Percentiles rank a stretch among this genome's conserved stretches.
Evolutionary conservation across 2,329 filamentous ascomycete genomes (phyloP).

Genomic region (Epichloe brachyelytri): DNA sequence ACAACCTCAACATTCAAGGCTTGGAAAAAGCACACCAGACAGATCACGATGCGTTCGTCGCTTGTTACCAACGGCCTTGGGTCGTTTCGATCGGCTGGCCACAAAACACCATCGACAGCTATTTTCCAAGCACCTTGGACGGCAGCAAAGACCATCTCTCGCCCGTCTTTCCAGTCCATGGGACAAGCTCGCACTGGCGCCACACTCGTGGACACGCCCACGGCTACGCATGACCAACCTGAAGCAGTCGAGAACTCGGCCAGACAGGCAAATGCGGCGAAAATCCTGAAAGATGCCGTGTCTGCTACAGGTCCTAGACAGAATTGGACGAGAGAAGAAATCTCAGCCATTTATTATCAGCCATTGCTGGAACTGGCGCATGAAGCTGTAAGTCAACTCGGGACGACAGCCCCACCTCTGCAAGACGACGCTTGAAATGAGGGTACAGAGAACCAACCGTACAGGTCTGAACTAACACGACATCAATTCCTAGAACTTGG

Average conservation of each 20-base stretch:
- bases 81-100: slow-evolving; percentile 3
- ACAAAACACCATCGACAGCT: neutral
- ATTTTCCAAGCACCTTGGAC: slow-evolving; percentile 4
- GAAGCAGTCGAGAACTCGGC: slow-evolving; percentile 2
- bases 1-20: neutral
- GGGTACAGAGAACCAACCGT: neutral
- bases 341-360: slow-evolving; percentile 68
- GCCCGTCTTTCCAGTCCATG: neutral
- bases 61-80: slow-evolving; percentile 4
- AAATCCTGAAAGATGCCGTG: slow-evolving; percentile 38
- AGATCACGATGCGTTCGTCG: slow-evolving; percentile 5
- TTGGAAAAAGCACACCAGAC: neutral
- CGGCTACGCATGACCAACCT: slow-evolving; percentile 3
- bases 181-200: slow-evolving; percentile 5
- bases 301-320: slow-evolving; percentile 49
- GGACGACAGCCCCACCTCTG: neutral
- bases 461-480: slow-evolving; percentile 7
- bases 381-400: slow-evolving; percentile 45
- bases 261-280: slow-evolving; percentile 11
- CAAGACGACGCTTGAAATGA: neutral
- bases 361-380: slow-evolving; percentile 68
- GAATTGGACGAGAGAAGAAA: slow-evolving; percentile 72
- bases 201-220: slow-evolving; percentile 8
- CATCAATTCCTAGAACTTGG: slow-evolving; percentile 39
- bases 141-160: neutral